Evolutionary conservation across 495 filamentous ascomycete genomes (phyloP).

Genomic region (Aspergillus wentii): DNA sequence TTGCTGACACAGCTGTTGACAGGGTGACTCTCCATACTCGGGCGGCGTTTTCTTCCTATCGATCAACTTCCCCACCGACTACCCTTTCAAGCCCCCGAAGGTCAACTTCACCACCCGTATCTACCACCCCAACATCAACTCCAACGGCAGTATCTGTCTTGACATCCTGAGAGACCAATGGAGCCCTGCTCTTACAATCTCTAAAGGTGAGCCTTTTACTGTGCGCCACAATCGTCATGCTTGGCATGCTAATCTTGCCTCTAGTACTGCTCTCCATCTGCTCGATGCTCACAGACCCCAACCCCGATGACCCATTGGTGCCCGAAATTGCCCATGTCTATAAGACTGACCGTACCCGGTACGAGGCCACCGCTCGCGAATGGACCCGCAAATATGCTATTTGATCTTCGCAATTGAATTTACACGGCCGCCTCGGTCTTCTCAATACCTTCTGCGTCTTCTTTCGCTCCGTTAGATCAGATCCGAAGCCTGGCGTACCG

Average conservation of each 20-base stretch:
- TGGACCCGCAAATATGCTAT: slow-evolving; percentile 99
- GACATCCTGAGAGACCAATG: slow-evolving; percentile 98
- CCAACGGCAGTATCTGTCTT: slow-evolving; percentile 97
- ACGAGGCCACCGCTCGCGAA: slow-evolving; percentile 94
- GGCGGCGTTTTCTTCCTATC: slow-evolving; percentile 97
- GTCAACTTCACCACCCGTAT: slow-evolving; percentile 99
- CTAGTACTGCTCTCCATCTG: slow-evolving; percentile 96
- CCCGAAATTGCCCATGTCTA: slow-evolving; percentile 99
- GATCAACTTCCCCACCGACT: slow-evolving; percentile 99
- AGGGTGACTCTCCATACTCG: slow-evolving; percentile 93
- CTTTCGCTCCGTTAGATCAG: slow-evolving; percentile 35
- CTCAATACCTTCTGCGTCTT: slow-evolving; percentile 30
- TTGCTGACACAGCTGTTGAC: slow-evolving; percentile 15
- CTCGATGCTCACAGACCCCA: slow-evolving; percentile 99
- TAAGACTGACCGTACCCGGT: slow-evolving; percentile 94
- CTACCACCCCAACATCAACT: slow-evolving; percentile 99
- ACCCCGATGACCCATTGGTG: slow-evolving; percentile 96
- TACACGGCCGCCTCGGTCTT: slow-evolving; percentile 23
- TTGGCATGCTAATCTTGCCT: slow-evolving; percentile 14
- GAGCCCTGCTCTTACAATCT: slow-evolving; percentile 97
- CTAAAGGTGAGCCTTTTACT: slow-evolving; percentile 70
- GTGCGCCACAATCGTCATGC: too few relatives aligned
- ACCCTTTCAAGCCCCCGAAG: slow-evolving; percentile 99
- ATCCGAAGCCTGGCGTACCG: slow-evolving; percentile 44
- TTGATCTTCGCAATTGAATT: slow-evolving; percentile 31